phyloP scores from a whole-genome alignment of 371 early-diverging fungal genomes.

The Apophysomyces variabilis region DNA sequence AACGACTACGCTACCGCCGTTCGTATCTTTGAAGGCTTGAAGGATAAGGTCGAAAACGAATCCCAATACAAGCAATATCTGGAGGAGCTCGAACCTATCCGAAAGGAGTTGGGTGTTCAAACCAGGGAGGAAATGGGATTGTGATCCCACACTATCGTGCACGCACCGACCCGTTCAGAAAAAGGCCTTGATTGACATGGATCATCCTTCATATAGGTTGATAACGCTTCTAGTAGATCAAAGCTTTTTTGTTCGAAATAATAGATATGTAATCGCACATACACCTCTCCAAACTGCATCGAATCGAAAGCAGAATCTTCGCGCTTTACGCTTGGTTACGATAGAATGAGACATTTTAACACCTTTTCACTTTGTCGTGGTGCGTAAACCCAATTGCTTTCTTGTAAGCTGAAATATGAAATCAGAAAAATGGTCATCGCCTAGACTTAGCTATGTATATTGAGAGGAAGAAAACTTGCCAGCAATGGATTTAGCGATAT shows the following conservation, averaged over 20 bases:
- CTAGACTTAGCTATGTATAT: too few species aligned
- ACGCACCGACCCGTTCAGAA: not conserved
- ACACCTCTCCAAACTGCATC: not conserved
- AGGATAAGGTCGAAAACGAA: conserved; percentile 86
- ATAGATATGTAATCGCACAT: not conserved
- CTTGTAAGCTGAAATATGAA: too few species aligned
- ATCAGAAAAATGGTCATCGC: too few species aligned
- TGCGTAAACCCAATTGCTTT: too few species aligned
- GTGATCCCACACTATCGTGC: conserved; percentile 26
- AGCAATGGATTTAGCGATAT: too few species aligned
- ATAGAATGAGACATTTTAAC: too few species aligned
- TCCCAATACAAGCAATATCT: conserved; percentile 89
- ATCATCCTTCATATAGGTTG: not conserved
- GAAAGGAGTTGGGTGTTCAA: conserved; percentile 84
- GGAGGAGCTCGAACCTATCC: conserved; percentile 82
- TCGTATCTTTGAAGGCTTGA: conserved; percentile 91
- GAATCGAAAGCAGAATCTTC: not conserved
- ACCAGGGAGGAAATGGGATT: conserved; percentile 88
- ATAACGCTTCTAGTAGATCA: not conserved
- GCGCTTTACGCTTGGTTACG: too few species aligned
- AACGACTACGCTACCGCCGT: conserved; percentile 93
- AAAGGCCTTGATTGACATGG: not conserved
- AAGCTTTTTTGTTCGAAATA: conserved; percentile 7
- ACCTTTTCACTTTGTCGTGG: too few species aligned
- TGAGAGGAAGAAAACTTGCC: too few species aligned